Evolutionary conservation across 1,284 basidiomycete species (phyloP).

Genomic region (Irpex rosettiformis): DNA sequence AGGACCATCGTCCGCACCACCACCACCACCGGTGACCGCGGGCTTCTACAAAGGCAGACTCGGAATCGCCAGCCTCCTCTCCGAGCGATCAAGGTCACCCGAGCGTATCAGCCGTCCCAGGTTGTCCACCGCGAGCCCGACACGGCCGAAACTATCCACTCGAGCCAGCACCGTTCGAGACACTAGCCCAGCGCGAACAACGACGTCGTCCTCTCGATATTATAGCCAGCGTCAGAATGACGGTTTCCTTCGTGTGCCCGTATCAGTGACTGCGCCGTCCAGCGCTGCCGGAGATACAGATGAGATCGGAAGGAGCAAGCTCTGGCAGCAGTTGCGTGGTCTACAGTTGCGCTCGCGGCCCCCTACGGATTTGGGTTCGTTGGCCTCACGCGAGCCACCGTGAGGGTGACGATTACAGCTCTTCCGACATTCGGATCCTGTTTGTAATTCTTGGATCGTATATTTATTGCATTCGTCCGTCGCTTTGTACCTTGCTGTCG

Average conservation of each 20-base stretch:
- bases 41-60: conserved; percentile 18
- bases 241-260: conserved; percentile 19
- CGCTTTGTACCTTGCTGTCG: conserved; percentile 4
- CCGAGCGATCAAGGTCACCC: conserved; percentile 26
- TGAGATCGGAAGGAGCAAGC: conserved; percentile 38
- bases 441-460: no score
- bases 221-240: conserved; percentile 21
- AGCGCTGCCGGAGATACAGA: conserved; percentile 7
- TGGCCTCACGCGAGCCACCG: conserved; percentile 21
- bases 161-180: conserved; percentile 26
- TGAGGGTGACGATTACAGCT: neutral
- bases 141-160: conserved; percentile 23
- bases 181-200: conserved; percentile 35
- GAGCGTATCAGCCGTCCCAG: conserved; percentile 28
- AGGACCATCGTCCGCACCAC: conserved; percentile 19
- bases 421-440: no score
- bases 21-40: conserved; percentile 22
- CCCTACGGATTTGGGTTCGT: conserved; percentile 34
- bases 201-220: conserved; percentile 30
- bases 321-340: conserved; percentile 60
- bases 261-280: conserved; percentile 12
- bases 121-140: conserved; percentile 9
- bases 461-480: neutral
- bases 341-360: conserved; percentile 45
- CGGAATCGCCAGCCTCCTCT: conserved; percentile 38